Percentiles rank a stretch among this genome's conserved stretches.
Evolutionary conservation across 805 yeast genomes (phyloP).

Genomic region (Saccharomyces eubayanus): DNA sequence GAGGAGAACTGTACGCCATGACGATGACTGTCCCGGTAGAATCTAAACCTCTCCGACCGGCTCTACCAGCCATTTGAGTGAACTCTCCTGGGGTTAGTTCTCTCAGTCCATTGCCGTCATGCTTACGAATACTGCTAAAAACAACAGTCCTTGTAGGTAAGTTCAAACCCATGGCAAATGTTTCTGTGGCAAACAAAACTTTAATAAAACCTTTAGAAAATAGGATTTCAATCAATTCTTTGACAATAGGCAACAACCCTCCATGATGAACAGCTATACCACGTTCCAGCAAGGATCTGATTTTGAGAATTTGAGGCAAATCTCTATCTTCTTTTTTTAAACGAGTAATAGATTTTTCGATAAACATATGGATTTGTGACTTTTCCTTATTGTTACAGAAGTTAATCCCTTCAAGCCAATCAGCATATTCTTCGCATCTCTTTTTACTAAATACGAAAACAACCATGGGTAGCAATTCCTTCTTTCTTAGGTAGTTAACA

Average conservation of each 20-base stretch:
- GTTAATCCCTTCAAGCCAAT: slow-evolving; percentile 61
- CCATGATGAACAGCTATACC: slow-evolving; percentile 97
- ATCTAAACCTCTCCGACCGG: slow-evolving; percentile 96
- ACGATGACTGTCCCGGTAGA: slow-evolving; percentile 88
- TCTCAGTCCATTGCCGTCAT: slow-evolving; percentile 81
- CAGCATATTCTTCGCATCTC: slow-evolving; percentile 89
- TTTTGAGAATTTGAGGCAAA: slow-evolving; percentile 79
- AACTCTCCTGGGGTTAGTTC: slow-evolving; percentile 89
- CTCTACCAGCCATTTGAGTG: slow-evolving; percentile 98
- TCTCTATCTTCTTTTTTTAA: slow-evolving; percentile 87
- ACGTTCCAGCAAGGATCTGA: slow-evolving; percentile 73
- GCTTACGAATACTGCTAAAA: slow-evolving; percentile 76
- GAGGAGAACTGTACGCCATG: slow-evolving; percentile 69
- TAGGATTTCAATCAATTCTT: slow-evolving; percentile 85
- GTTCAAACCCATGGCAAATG: slow-evolving; percentile 97
- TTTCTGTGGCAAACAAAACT: slow-evolving; percentile 92
- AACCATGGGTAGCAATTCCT: slow-evolving; percentile 81
- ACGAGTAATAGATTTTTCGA: slow-evolving; percentile 81
- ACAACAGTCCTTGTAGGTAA: slow-evolving; percentile 95
- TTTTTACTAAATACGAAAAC: slow-evolving; percentile 89
- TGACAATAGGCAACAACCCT: slow-evolving; percentile 85
- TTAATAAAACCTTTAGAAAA: slow-evolving; percentile 82
- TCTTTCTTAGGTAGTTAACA: slow-evolving; percentile 58
- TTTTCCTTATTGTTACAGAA: slow-evolving; percentile 79
- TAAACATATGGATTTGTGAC: slow-evolving; percentile 87